A percentile compares a stretch with the other conserved stretches of the same genome.
phyloP scores from a whole-genome alignment of 1,139 yeast species.

The Diutina sp. region DNA sequence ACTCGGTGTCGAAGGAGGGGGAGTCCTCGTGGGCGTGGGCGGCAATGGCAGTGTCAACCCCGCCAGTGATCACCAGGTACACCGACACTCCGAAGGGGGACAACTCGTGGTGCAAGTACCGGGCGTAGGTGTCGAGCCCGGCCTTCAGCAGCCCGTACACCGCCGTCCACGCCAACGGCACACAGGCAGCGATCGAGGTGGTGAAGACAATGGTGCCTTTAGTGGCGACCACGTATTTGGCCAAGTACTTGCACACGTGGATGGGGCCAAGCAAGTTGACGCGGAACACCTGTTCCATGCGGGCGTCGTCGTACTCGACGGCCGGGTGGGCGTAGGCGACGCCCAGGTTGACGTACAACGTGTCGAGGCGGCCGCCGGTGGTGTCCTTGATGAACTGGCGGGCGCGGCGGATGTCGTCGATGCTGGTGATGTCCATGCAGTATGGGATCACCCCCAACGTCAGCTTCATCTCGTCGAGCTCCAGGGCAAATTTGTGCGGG shows the following conservation, averaged over 20 bases:
- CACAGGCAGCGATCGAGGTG: background rate
- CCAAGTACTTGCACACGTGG: background rate
- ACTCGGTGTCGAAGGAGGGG: background rate
- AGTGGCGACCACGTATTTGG: background rate
- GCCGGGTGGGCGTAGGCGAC: slow-evolving; percentile 15
- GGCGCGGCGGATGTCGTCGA: slow-evolving; percentile 15
- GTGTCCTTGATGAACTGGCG: slow-evolving; percentile 10
- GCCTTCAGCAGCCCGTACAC: background rate
- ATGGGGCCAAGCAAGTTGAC: background rate
- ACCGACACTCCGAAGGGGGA: background rate
- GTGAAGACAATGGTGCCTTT: background rate
- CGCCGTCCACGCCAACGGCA: background rate
- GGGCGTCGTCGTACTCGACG: slow-evolving; percentile 16
- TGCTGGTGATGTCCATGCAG: slow-evolving; percentile 19
- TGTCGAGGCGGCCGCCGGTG: slow-evolving; percentile 4
- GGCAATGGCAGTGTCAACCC: slow-evolving; percentile 9
- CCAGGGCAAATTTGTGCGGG: slow-evolving; percentile 2
- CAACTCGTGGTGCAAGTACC: background rate
- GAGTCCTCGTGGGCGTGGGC: background rate
- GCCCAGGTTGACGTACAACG: slow-evolving; percentile 7
- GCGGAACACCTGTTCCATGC: slow-evolving; percentile 13
- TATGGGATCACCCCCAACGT: slow-evolving; percentile 18
- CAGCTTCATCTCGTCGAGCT: slow-evolving; percentile 15
- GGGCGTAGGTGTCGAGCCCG: background rate
- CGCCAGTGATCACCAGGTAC: background rate